Conservation (phyloP, 805 yeast genomes). For the Kodamaea hsintzibuensis region DNA sequence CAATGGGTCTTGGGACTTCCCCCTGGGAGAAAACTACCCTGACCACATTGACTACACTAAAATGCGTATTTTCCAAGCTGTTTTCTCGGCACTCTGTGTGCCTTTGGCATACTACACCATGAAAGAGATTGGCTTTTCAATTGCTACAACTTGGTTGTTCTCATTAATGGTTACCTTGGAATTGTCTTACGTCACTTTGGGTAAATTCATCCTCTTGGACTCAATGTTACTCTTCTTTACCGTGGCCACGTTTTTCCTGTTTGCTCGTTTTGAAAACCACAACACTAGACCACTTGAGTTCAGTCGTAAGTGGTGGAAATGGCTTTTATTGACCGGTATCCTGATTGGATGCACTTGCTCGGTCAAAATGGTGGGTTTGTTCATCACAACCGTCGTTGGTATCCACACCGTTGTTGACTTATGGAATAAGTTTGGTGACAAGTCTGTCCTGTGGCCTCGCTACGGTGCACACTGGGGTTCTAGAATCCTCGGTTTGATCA, state of each 20-base stretch:
- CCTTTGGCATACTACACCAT: constrained; percentile 87
- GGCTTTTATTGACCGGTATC: constrained; percentile 84
- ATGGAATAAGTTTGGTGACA: constrained; percentile 81
- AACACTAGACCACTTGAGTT: constrained; percentile 51
- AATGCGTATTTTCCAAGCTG: constrained; percentile 88
- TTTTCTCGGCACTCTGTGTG: constrained; percentile 78
- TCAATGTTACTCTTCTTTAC: constrained; percentile 90
- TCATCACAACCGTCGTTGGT: constrained; percentile 86
- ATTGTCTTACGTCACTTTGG: constrained; percentile 78
- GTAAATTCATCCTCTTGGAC: constrained; percentile 87
- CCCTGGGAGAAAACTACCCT: constrained; percentile 77
- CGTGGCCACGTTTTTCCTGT: constrained; percentile 72
- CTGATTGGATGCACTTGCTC: constrained; percentile 88
- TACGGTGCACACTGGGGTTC: constrained; percentile 68
- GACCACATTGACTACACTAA: constrained; percentile 73
- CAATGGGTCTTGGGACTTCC: constrained; percentile 87
- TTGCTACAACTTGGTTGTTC: constrained; percentile 73
- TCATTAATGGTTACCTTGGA: constrained; percentile 81
- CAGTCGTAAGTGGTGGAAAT: constrained; percentile 86
- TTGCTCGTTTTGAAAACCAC: constrained; percentile 69
- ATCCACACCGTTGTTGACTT: constrained; percentile 84
- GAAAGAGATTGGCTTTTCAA: constrained; percentile 69
- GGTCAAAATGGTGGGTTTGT: constrained; percentile 95
- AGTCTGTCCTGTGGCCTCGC: constrained; percentile 46
- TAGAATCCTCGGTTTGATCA: constrained; percentile 60